A percentile compares a stretch with the other conserved stretches of the same genome.
These are phyloP conservation scores for Naegleria fowleri DNA, from an alignment of 208 protist species.

Conservation along the genomic window DNA sequence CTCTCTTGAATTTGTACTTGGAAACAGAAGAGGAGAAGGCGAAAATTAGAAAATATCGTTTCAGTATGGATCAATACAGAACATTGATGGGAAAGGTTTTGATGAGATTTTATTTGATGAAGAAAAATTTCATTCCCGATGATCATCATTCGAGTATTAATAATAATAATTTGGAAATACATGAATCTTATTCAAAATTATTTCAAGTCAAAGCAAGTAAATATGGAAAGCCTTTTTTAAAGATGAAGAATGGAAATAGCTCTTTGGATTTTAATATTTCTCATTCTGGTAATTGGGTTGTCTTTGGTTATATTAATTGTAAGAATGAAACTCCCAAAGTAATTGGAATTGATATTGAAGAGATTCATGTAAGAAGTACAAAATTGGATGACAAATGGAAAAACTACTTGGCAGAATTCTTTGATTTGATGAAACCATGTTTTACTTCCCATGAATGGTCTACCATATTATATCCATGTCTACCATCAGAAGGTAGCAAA, in stretches of 20 bases:
- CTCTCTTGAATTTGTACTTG: neutral
- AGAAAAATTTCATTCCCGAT: neutral
- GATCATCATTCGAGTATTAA: no score
- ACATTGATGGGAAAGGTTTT: neutral
- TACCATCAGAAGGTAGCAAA: neutral
- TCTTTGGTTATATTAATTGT: neutral
- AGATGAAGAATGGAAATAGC: neutral
- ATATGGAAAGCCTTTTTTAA: neutral
- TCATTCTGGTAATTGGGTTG: neutral
- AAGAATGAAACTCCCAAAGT: neutral
- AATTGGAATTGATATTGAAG: neutral
- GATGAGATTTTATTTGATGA: neutral
- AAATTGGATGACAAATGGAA: neutral
- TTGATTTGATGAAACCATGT: neutral
- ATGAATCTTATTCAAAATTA: neutral
- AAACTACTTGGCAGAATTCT: neutral
- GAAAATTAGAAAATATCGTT: neutral
- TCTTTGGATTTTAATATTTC: neutral
- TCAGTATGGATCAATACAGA: neutral
- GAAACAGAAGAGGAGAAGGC: neutral
- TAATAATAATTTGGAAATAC: no score
- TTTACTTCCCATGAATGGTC: neutral
- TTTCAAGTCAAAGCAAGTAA: neutral
- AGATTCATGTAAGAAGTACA: neutral
- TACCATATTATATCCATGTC: neutral